A percentile compares a stretch with the other conserved stretches of the same genome.
Conservation (phyloP, 2,329 filamentous ascomycete species). For the Cladophialophora chaetospira region DNA sequence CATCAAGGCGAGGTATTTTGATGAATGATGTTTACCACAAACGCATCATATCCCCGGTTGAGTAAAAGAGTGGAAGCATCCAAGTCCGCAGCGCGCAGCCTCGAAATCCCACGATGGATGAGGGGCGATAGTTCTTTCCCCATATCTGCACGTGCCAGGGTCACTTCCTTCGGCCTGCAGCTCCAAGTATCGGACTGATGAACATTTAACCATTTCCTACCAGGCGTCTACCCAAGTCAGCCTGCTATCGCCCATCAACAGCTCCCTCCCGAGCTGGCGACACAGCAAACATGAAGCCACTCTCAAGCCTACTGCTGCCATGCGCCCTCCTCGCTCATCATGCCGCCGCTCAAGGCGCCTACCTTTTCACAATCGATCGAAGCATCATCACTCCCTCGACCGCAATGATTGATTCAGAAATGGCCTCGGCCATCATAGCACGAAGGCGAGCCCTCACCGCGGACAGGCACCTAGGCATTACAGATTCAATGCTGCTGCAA, state of each 20-base stretch:
- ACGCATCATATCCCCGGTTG: no score
- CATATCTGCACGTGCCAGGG: slow-evolving; percentile 2
- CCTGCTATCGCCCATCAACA: slow-evolving; percentile 13
- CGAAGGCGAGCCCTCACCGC: slow-evolving; percentile 53
- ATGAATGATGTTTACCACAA: no score
- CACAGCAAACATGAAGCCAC: slow-evolving; percentile 23
- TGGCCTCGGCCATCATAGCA: slow-evolving; percentile 45
- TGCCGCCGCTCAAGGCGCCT: slow-evolving; percentile 32
- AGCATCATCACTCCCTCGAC: slow-evolving; percentile 25
- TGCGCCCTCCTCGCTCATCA: slow-evolving; percentile 22
- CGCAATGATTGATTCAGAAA: slow-evolving; percentile 34
- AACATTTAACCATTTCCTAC: not conserved
- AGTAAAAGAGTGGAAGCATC: no score
- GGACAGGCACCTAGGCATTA: slow-evolving; percentile 44
- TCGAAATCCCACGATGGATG: not conserved
- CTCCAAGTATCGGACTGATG: not conserved
- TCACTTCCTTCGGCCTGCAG: not conserved
- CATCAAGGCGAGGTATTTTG: no score
- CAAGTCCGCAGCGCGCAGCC: not conserved
- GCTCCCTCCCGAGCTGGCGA: slow-evolving; percentile 19
- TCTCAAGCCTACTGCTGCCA: slow-evolving; percentile 13
- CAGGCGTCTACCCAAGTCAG: not conserved
- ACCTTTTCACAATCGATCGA: slow-evolving; percentile 33
- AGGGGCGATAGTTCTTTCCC: not conserved
- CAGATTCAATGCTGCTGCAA: slow-evolving; percentile 54